Evolutionary conservation across 2,329 filamentous ascomycete genomes (phyloP).

Genomic region (Fusarium sp.): DNA sequence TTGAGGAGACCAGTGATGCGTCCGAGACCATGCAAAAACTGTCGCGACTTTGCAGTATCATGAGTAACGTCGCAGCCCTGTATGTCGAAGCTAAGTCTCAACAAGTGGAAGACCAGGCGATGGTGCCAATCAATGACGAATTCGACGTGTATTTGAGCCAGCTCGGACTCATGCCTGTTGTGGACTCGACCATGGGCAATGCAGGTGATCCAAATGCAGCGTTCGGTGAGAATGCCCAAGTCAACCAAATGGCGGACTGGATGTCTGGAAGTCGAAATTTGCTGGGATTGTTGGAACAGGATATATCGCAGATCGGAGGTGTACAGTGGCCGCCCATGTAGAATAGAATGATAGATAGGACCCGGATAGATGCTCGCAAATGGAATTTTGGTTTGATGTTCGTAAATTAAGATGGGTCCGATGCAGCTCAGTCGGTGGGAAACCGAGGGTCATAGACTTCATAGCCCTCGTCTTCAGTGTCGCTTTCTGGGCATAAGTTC

Average conservation of each 20-base stretch:
- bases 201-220: slow-evolving; percentile 27
- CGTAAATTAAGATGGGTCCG: background rate
- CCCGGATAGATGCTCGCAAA: slow-evolving; percentile 1
- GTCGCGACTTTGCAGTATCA: slow-evolving; percentile 68
- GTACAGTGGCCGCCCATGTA: slow-evolving; percentile 45
- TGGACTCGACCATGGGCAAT: slow-evolving; percentile 41
- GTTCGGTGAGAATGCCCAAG: slow-evolving; percentile 42
- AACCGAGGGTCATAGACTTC: slow-evolving; percentile 70
- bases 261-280: slow-evolving; percentile 72
- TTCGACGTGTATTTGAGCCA: slow-evolving; percentile 72
- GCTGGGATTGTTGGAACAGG: slow-evolving; percentile 70
- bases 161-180: slow-evolving; percentile 64
- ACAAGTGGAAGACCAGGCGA: slow-evolving; percentile 55
- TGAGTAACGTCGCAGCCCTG: slow-evolving; percentile 66
- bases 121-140: slow-evolving; percentile 62
- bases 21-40: slow-evolving; percentile 69
- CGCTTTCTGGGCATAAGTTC: slow-evolving; percentile 58
- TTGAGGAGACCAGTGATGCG: slow-evolving; percentile 58
- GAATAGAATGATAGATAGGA: background rate
- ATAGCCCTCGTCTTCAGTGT: slow-evolving; percentile 76
- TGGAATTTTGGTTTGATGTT: background rate
- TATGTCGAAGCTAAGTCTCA: slow-evolving; percentile 68
- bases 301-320: slow-evolving; percentile 57
- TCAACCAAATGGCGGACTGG: slow-evolving; percentile 68
- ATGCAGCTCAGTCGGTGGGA: slow-evolving; percentile 64